phyloP scores from a whole-genome alignment of 441 rosid species.

The Adansonia madagascariensis region DNA sequence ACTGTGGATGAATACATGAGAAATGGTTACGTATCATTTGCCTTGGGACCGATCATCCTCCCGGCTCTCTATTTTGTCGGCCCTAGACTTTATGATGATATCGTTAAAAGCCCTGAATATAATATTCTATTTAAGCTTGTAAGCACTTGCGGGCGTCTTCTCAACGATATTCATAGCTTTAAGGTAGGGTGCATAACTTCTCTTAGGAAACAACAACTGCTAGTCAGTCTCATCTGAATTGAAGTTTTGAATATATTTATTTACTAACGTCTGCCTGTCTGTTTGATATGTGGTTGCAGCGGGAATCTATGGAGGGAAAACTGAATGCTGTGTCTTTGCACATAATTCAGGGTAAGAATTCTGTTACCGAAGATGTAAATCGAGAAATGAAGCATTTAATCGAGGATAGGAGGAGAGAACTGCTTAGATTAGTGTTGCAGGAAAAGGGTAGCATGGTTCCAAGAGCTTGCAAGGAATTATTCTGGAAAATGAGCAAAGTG shows the following conservation, averaged over 20 bases:
- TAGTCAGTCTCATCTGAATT: neutral
- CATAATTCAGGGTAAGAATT: conserved; percentile 41
- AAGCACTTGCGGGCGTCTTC: conserved; percentile 81
- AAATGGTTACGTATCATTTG: conserved; percentile 70
- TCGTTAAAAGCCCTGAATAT: conserved; percentile 42
- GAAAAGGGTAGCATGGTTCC: conserved; percentile 58
- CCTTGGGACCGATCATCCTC: conserved; percentile 79
- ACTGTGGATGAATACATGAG: conserved; percentile 68
- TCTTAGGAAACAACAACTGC: neutral
- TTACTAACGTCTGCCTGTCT: neutral
- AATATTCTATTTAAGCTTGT: conserved; percentile 49
- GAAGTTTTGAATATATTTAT: neutral
- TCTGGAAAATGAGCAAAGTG: conserved; percentile 78
- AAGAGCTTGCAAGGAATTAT: conserved; percentile 67
- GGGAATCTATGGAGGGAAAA: conserved; percentile 74
- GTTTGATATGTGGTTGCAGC: conserved; percentile 43
- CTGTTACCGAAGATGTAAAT: conserved; percentile 44
- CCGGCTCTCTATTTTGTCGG: conserved; percentile 69
- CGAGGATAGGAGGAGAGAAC: conserved; percentile 43
- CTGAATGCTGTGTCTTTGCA: conserved; percentile 61
- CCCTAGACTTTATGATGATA: conserved; percentile 57
- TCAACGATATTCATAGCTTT: conserved; percentile 69
- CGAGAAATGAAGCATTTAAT: conserved; percentile 38
- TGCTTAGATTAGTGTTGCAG: conserved; percentile 57
- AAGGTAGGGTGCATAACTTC: conserved; percentile 41